Base-by-base conservation (phyloP, 768 basidiomycete species). In the Phanerodontia chrysosporium region DNA sequence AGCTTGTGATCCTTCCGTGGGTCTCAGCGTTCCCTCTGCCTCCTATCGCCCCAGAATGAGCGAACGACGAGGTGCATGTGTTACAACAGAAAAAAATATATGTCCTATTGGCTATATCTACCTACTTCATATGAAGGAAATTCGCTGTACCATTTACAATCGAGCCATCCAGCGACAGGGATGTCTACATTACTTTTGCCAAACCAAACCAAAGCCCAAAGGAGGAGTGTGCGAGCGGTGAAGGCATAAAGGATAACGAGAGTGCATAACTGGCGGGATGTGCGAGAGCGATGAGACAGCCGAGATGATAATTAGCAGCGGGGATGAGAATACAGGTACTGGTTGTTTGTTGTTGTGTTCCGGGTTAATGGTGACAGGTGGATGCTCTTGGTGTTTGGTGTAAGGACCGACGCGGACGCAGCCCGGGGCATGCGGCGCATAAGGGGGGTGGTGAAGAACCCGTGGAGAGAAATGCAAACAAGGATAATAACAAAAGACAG, bases 1-100 rank as follows among this genome's bases (percentile, higher is more conserved):
- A 76, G 62, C 51, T 85, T 16, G 71, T 77, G 2, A 81, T 86
- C 46, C 58, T 73, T 24, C 83, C 83, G 1, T 75, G 79, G 45
- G 42, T 74, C 4, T 70, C 75, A 62, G 80, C 75, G 25, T 75
- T 75, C 18, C 60, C 60, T 1, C 29, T 61, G 9, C 56, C 56
- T 5, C 2, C 30, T 12, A 29, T 45, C 12, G 22, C 49, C 5
- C 16, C 27, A 9, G 57, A 49, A 25, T 51, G 28, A 44, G 44
- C 18, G 49, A 3, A 24, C 32, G 14, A 7, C 32, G 8, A 35
- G 32, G 32, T 35, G 32, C 14, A 35, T 12, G 39, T 12, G 39
- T 42, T 42, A 42, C 39, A 42, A 42, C 10, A 42, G 39, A 42
- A 13, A 42, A 18, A 42, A 12, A 42, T 42, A 42, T 42, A 42